Evolutionary conservation across 441 rosid genomes (phyloP).

Genomic region (Populus hybrid): DNA sequence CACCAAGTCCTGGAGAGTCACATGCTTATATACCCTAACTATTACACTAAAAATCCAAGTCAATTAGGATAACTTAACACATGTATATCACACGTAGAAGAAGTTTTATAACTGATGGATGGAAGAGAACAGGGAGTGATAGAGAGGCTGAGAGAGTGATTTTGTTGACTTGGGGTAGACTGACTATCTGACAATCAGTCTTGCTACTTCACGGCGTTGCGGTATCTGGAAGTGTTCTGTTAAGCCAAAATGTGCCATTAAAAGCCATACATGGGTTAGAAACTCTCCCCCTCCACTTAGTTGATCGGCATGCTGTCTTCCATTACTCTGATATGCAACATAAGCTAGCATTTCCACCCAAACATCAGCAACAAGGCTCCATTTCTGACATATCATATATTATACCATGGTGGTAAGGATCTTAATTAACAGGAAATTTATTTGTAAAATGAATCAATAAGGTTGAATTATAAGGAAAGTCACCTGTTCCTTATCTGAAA

Average conservation of each 20-base stretch:
- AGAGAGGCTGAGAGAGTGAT: no score
- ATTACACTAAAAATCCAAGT: no score
- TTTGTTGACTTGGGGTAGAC: background rate
- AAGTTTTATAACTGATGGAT: no score
- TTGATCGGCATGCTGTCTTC: slow-evolving; percentile 32
- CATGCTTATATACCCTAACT: no score
- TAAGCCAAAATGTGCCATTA: slow-evolving; percentile 33
- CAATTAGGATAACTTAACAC: no score
- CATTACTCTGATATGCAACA: slow-evolving; percentile 32
- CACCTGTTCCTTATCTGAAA: background rate
- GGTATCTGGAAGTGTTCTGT: slow-evolving; percentile 13
- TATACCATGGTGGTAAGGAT: background rate
- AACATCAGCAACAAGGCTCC: slow-evolving; percentile 29
- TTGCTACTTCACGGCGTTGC: background rate
- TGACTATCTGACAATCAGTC: background rate
- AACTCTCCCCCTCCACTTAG: slow-evolving; percentile 40
- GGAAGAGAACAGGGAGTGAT: no score
- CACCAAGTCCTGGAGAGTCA: no score
- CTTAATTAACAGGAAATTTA: background rate
- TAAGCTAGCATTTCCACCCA: slow-evolving; percentile 35
- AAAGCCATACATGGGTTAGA: slow-evolving; percentile 40
- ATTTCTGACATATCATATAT: slow-evolving; percentile 13
- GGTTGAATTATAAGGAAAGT: background rate
- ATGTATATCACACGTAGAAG: no score
- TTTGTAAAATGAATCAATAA: background rate